Conservation (phyloP, 2,329 filamentous ascomycete genomes). For the Fusarium succisae region DNA sequence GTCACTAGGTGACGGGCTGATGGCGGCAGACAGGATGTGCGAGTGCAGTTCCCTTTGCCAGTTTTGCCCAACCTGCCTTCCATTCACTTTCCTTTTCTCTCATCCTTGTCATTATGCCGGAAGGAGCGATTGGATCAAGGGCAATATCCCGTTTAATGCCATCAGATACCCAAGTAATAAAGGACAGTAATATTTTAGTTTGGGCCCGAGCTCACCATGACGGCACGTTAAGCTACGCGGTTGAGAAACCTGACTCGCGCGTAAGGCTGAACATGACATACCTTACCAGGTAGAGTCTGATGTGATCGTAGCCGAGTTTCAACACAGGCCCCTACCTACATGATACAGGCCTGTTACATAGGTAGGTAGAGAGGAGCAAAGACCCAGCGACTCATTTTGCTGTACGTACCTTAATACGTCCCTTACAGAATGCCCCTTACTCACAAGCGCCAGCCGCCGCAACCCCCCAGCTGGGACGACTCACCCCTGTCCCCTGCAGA, state of each 20-base stretch:
- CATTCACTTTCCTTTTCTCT: background rate
- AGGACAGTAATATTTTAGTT: background rate
- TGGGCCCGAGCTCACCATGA: background rate
- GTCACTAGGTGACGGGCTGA: background rate
- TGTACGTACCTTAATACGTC: background rate
- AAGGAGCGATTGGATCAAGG: background rate
- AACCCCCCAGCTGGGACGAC: background rate
- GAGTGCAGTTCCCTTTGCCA: background rate
- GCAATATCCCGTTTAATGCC: background rate
- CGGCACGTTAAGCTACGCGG: background rate
- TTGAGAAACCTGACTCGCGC: conserved; percentile 5
- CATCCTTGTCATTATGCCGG: background rate
- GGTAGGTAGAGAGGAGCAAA: background rate
- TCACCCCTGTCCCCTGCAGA: background rate
- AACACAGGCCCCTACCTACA: background rate
- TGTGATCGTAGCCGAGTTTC: background rate
- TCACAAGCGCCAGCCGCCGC: conserved; percentile 9
- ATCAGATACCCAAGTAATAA: background rate
- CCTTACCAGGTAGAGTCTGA: background rate
- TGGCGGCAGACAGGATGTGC: background rate
- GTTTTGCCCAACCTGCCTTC: background rate
- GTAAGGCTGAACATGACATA: conserved; percentile 6
- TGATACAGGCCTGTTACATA: background rate
- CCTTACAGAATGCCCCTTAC: background rate
- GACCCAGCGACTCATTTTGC: background rate